Base-by-base conservation (phyloP, 768 basidiomycete genomes). In the Tremella fuciformis region DNA sequence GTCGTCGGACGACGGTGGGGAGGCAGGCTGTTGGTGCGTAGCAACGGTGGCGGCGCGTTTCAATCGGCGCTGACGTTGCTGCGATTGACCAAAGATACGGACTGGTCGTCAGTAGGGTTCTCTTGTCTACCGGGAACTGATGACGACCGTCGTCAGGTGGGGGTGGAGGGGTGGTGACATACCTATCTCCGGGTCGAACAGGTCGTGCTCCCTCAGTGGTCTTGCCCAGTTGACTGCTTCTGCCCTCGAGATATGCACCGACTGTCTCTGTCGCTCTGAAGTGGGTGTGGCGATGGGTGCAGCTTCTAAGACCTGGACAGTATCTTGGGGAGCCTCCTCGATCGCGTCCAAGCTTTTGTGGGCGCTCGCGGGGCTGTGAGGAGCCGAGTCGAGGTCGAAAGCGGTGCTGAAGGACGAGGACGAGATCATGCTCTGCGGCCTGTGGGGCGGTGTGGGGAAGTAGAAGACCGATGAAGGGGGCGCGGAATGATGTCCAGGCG, bases 31-130 rank as follows among this genome's bases (percentile, higher is more conserved):
- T 46, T 40, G 34, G 52, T 21, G 48, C 19, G 42, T 50, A 8
- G 60, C 56, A n/a, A 56, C 51, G 38, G 37, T 49, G 18, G 59
- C 39, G 18, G 57, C 57, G 24, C 54, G 60, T 40, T 57, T 56
- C 34, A 68, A 44, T 19, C 66, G 57, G 15, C 66, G 60, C 56
- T 37, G 50, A 8, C 63, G 48, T 50, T 68, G 66, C 9, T 58
- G 29, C 18, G 66, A 68, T 41, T 58, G 57, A 13, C 66, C 66
- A 25, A 68, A 68, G 25, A 68, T 67, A 38, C 60, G 59, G 44
- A 65, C 66, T 68, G 42, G 42, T 46, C 42, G 42, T 46, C n/a
- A 46, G n/a, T 8, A 15, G 8, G 4, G 42, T n/a, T 46, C 42
- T n/a, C 42, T 22, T 22, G 22, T 8, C n/a, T 46, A 46, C 42